Evolutionary conservation across 345 rosid genomes (phyloP).

Genomic region (Psidium friedrichsthalianum): DNA sequence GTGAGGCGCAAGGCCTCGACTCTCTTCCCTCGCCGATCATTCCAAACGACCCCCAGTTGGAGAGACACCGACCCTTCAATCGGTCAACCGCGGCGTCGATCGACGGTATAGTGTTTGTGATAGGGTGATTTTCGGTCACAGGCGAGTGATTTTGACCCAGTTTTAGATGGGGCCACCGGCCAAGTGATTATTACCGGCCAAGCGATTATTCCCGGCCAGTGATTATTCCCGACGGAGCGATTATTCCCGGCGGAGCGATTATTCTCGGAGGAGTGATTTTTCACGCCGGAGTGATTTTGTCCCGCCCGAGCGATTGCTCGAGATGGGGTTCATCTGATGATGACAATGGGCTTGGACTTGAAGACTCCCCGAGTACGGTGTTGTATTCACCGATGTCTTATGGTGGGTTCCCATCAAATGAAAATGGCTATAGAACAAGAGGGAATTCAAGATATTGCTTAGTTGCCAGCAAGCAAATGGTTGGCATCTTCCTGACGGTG

Average conservation of each 20-base stretch:
- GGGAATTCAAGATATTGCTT: constrained; percentile 78
- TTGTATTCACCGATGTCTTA: constrained; percentile 66
- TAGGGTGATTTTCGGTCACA: constrained; percentile 67
- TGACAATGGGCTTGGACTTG: constrained; percentile 73
- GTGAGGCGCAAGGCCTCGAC: constrained; percentile 68
- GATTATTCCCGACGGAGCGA: constrained; percentile 34
- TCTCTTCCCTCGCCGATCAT: constrained; percentile 82
- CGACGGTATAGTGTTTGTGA: constrained; percentile 91
- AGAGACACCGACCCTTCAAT: constrained; percentile 69
- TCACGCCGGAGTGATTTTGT: constrained; percentile 77
- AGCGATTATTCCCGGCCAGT: constrained; percentile 36
- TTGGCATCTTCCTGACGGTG: constrained; percentile 84
- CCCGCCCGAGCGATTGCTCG: constrained; percentile 84
- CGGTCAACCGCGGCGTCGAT: constrained; percentile 61
- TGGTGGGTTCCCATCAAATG: constrained; percentile 40
- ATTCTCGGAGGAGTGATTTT: constrained; percentile 60
- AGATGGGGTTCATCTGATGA: constrained; percentile 95
- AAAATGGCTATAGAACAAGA: constrained; percentile 49
- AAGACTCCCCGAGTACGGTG: constrained; percentile 83
- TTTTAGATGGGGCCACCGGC: neutral
- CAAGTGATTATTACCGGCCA: constrained; percentile 56
- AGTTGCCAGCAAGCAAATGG: constrained; percentile 97
- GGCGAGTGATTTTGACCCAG: constrained; percentile 44
- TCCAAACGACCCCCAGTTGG: constrained; percentile 85
- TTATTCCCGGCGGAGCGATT: constrained; percentile 17